Evolutionary conservation across 345 rosid genomes (phyloP).

Genomic region (Murraya koenigii): DNA sequence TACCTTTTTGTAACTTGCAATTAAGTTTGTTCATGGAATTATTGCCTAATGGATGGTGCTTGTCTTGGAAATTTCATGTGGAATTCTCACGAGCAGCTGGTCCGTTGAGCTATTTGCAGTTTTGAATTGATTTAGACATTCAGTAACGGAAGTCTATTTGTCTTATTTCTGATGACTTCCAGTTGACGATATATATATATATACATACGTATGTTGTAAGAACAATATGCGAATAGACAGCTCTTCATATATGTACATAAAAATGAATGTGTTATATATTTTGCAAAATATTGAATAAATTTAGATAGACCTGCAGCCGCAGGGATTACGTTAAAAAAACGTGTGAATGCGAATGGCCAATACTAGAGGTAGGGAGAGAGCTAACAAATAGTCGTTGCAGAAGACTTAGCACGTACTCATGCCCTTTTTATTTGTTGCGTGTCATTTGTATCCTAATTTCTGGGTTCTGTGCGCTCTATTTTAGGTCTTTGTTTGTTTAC

Average conservation of each 20-base stretch:
- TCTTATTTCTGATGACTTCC: background rate
- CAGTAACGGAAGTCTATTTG: too few species aligned
- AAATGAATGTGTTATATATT: too few species aligned
- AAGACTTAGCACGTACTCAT: background rate
- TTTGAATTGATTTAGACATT: background rate
- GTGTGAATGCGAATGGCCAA: background rate
- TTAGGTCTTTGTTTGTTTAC: background rate
- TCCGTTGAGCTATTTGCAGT: background rate
- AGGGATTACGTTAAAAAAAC: background rate
- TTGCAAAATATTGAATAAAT: too few species aligned
- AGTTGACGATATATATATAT: background rate
- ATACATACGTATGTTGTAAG: too few species aligned
- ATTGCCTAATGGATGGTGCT: background rate
- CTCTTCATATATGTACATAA: background rate
- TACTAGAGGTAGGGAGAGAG: background rate
- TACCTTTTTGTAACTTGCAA: background rate
- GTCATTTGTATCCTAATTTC: background rate
- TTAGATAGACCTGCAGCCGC: too few species aligned
- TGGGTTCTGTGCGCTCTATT: background rate
- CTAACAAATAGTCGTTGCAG: background rate
- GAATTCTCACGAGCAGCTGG: background rate
- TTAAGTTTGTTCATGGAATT: background rate
- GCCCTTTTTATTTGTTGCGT: background rate
- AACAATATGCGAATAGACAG: too few species aligned
- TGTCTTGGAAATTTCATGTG: background rate